A percentile compares a stretch with the other conserved stretches of the same genome.
These are phyloP conservation scores for Cordyceps cicadae DNA, from an alignment of 2,329 filamentous ascomycete genomes.

Conservation along the genomic window DNA sequence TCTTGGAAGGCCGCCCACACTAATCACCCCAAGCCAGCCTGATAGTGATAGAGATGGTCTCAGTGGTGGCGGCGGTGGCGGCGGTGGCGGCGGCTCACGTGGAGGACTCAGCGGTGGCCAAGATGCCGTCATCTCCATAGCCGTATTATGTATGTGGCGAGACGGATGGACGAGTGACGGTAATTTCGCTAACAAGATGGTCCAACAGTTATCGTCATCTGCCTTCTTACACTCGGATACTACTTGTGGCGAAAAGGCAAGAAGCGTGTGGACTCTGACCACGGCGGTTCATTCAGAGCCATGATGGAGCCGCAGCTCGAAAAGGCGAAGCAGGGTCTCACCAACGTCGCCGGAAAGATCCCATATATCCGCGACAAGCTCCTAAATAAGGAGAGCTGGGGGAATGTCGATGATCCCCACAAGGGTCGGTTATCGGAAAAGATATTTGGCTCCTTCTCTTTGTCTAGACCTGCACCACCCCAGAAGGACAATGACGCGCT, in stretches of 20 bases:
- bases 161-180: neutral
- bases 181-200: neutral
- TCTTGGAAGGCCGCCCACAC: neutral
- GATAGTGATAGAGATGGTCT: neutral
- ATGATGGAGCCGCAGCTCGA: neutral
- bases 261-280: neutral
- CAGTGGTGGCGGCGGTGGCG: neutral
- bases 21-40: neutral
- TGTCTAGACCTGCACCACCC: neutral
- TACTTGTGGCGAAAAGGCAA: constrained; percentile 8
- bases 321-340: neutral
- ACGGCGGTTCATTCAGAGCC: neutral
- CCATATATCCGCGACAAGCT: constrained; percentile 3
- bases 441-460: neutral
- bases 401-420: neutral
- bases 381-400: neutral
- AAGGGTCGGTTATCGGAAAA: neutral
- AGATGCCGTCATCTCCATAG: constrained; percentile 1
- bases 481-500: neutral
- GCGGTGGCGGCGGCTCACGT: neutral
- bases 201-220: neutral
- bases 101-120: neutral
- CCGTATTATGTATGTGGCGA: constrained; percentile 2
- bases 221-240: neutral
- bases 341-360: neutral